A percentile compares a stretch with the other conserved stretches of the same genome.
These are phyloP conservation scores for Solanum clarkiae DNA, from an alignment of 257 asterid species.

Conservation along the genomic window DNA sequence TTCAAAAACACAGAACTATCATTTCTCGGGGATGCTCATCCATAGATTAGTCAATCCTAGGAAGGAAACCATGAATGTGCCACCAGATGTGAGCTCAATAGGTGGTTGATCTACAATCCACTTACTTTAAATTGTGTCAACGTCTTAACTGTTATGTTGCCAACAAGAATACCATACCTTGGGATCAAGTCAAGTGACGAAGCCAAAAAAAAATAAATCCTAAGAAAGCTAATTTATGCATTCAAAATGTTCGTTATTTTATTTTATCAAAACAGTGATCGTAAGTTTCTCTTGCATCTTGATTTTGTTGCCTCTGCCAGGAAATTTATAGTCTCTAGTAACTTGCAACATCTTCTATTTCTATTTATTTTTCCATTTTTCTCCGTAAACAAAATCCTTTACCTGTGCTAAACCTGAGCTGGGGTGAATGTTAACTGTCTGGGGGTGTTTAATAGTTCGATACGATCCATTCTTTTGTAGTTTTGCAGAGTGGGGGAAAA, in stretches of 20 bases:
- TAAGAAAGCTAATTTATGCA: background rate
- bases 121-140: background rate
- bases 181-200: background rate
- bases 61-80: background rate
- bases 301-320: background rate
- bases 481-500: conserved; percentile 74
- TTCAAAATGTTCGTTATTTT: background rate
- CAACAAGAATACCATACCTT: background rate
- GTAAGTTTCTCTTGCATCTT: background rate
- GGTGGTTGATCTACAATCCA: background rate
- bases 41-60: background rate
- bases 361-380: background rate
- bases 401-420: conserved; percentile 90
- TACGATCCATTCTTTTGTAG: conserved; percentile 82
- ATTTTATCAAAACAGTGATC: background rate
- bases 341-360: background rate
- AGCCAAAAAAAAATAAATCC: background rate
- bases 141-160: background rate
- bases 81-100: background rate
- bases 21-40: background rate
- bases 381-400: background rate
- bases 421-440: conserved; percentile 82
- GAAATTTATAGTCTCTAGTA: background rate
- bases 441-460: conserved; percentile 76
- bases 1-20: background rate